Conservation (phyloP, 371 early-diverging fungal species). For the Sporodiniella umbellata region DNA sequence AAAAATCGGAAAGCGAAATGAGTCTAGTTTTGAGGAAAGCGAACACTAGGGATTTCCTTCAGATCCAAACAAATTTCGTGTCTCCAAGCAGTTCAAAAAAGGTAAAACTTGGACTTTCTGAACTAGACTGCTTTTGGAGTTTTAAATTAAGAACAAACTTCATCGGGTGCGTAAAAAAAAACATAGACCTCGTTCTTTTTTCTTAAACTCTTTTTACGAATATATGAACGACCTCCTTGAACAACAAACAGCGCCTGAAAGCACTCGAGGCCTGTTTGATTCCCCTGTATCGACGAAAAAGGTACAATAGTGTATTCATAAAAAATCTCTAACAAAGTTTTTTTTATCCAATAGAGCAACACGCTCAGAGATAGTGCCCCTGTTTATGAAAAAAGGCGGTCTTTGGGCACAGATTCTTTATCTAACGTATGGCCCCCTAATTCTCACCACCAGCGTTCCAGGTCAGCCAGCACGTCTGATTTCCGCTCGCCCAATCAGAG, state of each 20-base stretch:
- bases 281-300: conserved; percentile 21
- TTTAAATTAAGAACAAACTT: background rate
- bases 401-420: conserved; percentile 8
- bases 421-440: conserved; percentile 4
- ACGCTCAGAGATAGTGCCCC: conserved; percentile 15
- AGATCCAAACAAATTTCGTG: background rate
- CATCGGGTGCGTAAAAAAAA: conserved; percentile 1
- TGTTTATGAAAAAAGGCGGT: conserved; percentile 20
- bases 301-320: conserved; percentile 6
- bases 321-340: background rate
- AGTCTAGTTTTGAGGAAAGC: no score
- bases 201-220: conserved; percentile 9
- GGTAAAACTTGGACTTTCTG: background rate
- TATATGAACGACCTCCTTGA: conserved; percentile 11
- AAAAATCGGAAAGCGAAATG: background rate
- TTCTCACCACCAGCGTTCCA: conserved; percentile 39
- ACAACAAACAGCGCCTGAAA: conserved; percentile 50
- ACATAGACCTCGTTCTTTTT: conserved; percentile 11
- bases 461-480: conserved; percentile 40
- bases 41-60: no score
- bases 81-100: background rate
- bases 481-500: conserved; percentile 9
- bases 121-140: background rate
- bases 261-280: conserved; percentile 48
- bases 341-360: conserved; percentile 4